A percentile compares a stretch with the other conserved stretches of the same genome.
These are phyloP conservation scores for Pseudogymnoascus sp. DNA, from an alignment of 2,329 filamentous ascomycete genomes.

Conservation along the genomic window DNA sequence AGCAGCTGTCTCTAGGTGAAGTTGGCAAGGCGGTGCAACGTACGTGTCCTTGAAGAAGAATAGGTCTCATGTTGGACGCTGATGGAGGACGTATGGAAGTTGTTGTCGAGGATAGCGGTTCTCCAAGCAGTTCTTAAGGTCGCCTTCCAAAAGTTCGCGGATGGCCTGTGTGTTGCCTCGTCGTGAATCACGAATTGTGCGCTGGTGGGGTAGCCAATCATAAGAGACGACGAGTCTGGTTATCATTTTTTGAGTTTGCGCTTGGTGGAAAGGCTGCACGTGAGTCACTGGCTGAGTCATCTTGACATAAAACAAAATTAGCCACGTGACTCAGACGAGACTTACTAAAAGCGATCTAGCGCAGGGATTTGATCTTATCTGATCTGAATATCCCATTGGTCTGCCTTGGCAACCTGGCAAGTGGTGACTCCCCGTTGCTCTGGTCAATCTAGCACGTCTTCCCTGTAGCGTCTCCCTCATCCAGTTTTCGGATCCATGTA, in stretches of 20 bases:
- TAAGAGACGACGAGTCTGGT: neutral
- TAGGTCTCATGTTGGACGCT: conserved; percentile 76
- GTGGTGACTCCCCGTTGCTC: too few relatives aligned
- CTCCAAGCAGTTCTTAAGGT: conserved; percentile 2
- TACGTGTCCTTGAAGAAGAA: conserved; percentile 88
- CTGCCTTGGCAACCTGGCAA: neutral
- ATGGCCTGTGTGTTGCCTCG: conserved; percentile 3
- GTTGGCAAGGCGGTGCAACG: conserved; percentile 23
- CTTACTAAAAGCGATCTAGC: too few relatives aligned
- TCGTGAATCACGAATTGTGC: conserved; percentile 9
- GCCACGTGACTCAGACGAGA: neutral
- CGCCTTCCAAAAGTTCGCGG: conserved; percentile 7
- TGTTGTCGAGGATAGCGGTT: conserved; percentile 4
- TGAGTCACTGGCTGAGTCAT: conserved; percentile 4
- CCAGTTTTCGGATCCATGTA: neutral
- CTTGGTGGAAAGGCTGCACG: conserved; percentile 2
- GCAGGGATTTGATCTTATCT: neutral
- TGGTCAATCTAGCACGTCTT: too few relatives aligned
- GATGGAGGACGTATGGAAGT: conserved; percentile 2
- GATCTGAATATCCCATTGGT: neutral
- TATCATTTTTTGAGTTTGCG: conserved; percentile 2
- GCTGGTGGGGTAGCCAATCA: conserved; percentile 9
- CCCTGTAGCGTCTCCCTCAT: neutral
- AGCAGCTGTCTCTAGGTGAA: conserved; percentile 13
- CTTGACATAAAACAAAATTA: neutral